phyloP scores from a whole-genome alignment of 1,139 yeast genomes.

The Suhomyces guaymorum region DNA sequence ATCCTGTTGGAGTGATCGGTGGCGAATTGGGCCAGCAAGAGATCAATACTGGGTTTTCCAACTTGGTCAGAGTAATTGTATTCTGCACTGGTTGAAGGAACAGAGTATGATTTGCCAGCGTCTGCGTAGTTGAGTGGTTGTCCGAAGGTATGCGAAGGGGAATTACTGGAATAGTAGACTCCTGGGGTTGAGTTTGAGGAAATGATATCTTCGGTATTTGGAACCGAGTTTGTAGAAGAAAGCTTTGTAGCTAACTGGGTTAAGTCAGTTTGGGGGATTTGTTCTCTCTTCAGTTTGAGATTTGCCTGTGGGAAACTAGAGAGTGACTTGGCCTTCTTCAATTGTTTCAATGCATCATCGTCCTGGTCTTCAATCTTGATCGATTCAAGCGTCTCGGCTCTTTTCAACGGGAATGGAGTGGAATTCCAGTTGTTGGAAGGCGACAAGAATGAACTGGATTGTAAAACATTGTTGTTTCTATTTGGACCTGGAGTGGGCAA shows the following conservation, averaged over 20 bases:
- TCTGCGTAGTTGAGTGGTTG: slow-evolving; percentile 4
- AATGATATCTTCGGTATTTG: slow-evolving; percentile 9
- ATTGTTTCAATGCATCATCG: slow-evolving; percentile 47
- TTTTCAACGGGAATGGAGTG: slow-evolving; percentile 14
- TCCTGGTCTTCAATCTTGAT: slow-evolving; percentile 44
- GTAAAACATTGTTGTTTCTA: slow-evolving; percentile 4
- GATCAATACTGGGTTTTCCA: slow-evolving; percentile 21
- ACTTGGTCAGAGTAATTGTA: slow-evolving; percentile 6
- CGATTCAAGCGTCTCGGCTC: slow-evolving; percentile 30
- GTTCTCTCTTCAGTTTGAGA: slow-evolving; percentile 1
- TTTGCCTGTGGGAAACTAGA: slow-evolving; percentile 16
- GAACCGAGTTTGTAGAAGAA: slow-evolving; percentile 14
- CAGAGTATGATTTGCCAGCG: slow-evolving; percentile 17
- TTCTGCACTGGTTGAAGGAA: slow-evolving; percentile 17
- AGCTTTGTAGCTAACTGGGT: slow-evolving; percentile 27
- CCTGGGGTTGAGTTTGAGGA: slow-evolving; percentile 25
- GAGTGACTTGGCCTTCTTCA: slow-evolving; percentile 42
- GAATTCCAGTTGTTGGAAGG: slow-evolving; percentile 6
- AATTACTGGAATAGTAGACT: slow-evolving; percentile 13
- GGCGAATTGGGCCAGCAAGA: slow-evolving; percentile 31
- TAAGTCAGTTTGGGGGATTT: slow-evolving; percentile 16
- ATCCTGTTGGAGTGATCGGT: slow-evolving; percentile 8
- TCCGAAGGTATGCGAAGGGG: slow-evolving; percentile 7
- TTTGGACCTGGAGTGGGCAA: slow-evolving; percentile 30
- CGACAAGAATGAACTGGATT: slow-evolving; percentile 7